Evolutionary conservation across 805 yeast genomes (phyloP).

Genomic region (Kuraishia floccosa): DNA sequence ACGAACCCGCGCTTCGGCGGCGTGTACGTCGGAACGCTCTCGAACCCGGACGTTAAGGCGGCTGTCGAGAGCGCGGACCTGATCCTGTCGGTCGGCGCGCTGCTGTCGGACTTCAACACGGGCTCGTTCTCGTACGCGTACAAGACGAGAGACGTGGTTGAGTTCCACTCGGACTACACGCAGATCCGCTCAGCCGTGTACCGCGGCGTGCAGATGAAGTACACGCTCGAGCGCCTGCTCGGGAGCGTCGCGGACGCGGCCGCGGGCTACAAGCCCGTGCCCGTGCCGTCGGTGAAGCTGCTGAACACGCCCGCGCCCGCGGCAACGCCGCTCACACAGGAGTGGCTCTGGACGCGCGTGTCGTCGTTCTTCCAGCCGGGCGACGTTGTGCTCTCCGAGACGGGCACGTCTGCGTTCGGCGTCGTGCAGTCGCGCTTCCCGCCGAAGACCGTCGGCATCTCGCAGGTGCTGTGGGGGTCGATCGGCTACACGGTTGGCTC

Average conservation of each 20-base stretch:
- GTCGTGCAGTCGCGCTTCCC: conserved; percentile 59
- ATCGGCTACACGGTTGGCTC: conserved; percentile 66
- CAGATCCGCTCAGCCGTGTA: conserved; percentile 59
- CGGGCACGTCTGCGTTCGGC: conserved; percentile 72
- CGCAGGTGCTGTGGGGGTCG: conserved; percentile 71
- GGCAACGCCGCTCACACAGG: conserved; percentile 37
- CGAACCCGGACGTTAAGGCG: conserved; percentile 59
- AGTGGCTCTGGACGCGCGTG: conserved; percentile 58
- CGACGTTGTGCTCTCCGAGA: conserved; percentile 59
- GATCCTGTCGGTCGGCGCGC: conserved; percentile 69
- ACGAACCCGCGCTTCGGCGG: conserved; percentile 68
- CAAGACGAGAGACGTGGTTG: conserved; percentile 64
- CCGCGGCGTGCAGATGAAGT: conserved; percentile 66
- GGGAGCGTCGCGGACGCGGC: conserved; percentile 17
- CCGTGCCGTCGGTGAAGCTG: conserved; percentile 35
- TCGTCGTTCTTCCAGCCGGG: conserved; percentile 54
- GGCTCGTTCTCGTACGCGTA: conserved; percentile 76
- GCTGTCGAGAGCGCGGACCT: conserved; percentile 68
- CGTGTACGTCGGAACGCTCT: conserved; percentile 75
- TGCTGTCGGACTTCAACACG: conserved; percentile 82
- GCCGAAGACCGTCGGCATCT: conserved; percentile 46
- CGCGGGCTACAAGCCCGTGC: conserved; percentile 33
- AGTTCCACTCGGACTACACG: conserved; percentile 69
- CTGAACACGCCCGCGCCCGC: conserved; percentile 20
- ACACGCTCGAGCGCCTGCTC: conserved; percentile 30